phyloP scores from a whole-genome alignment of 2,329 filamentous ascomycete species.

The Claviceps lovelessii region DNA sequence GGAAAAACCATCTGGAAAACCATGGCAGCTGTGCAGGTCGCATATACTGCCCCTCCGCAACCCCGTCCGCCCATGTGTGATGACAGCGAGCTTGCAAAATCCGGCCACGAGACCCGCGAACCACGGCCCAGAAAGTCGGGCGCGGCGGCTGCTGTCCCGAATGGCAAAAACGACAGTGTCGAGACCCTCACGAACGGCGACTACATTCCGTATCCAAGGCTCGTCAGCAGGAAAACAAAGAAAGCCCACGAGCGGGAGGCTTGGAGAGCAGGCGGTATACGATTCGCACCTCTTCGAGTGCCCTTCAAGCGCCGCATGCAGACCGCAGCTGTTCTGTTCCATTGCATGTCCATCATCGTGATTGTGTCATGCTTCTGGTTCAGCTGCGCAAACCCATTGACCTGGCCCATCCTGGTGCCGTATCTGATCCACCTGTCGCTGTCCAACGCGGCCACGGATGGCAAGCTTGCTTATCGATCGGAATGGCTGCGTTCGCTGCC shows the following conservation, averaged over 20 bases:
- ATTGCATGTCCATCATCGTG: slow-evolving; percentile 56
- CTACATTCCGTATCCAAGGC: slow-evolving; percentile 15
- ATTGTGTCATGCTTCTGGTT: slow-evolving; percentile 75
- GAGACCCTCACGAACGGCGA: slow-evolving; percentile 1
- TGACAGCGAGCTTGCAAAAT: not conserved
- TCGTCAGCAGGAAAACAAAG: slow-evolving; percentile 10
- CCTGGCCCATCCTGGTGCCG: slow-evolving; percentile 63
- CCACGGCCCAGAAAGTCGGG: not conserved
- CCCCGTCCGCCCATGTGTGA: not conserved
- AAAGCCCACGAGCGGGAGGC: slow-evolving; percentile 15
- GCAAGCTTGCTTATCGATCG: slow-evolving; percentile 59
- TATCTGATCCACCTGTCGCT: slow-evolving; percentile 77
- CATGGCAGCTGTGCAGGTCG: slow-evolving; percentile 1
- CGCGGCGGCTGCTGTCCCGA: not conserved
- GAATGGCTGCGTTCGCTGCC: slow-evolving; percentile 57
- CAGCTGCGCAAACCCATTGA: slow-evolving; percentile 77
- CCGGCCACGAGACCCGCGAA: not conserved
- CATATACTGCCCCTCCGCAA: not conserved
- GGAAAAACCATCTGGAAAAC: too few relatives aligned
- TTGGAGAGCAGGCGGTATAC: slow-evolving; percentile 42
- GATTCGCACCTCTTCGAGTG: slow-evolving; percentile 69
- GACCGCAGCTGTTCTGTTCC: slow-evolving; percentile 63
- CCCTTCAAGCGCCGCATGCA: slow-evolving; percentile 58
- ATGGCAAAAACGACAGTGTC: not conserved
- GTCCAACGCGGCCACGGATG: slow-evolving; percentile 63